Base-by-base conservation (phyloP, 495 filamentous ascomycete species). In the Bathelium albidoporum region DNA sequence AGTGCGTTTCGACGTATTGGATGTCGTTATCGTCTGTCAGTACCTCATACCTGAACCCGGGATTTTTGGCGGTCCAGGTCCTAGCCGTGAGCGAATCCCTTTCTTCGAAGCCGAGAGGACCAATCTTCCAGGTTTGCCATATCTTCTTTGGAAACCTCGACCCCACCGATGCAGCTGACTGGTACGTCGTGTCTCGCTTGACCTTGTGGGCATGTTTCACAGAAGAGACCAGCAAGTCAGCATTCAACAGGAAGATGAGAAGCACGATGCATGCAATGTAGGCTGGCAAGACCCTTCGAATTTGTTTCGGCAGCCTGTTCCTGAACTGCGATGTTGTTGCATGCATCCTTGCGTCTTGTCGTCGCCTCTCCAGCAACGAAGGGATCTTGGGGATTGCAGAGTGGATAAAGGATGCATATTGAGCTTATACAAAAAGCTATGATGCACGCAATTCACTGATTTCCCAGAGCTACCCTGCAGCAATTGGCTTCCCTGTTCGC, bases 71-170 rank as follows among this genome's bases (percentile, higher is more conserved):
- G 0, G 77, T 77, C 85, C 85, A 88, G 16, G 83, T 79, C 60
- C 76, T 78, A 20, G 83, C 84, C 0, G 72, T 69, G 26, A 70
- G 70, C 61, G 78, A 71, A 63, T 87, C 84, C 22, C 81, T 75
- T 61, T 79, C 75, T 62, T 83, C 82, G 64, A 87, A 84, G 0
- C 73, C 71, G 39, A 86, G 73, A 5, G 84, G 79, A 67, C 81
- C 77, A 32, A 83, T 79, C 70, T 86, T 86, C 85, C 85, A 87
- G 11, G 82, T 82, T 71, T 87, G 85, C 85, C 85, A 87, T 64
- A 87, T 84, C 69, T 84, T 84, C 32, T 59, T 59, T 36, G 61
- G 68, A 59, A 55, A 71, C 58, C n/a, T 64, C 20, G 58, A 9
- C 5, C 36, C 49, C n/a, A 29, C 43, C 10, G 32, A 20, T 28